These are phyloP conservation scores for Wallacemonas sp. DNA, from an alignment of 208 protist genomes.

Conservation along the genomic window DNA sequence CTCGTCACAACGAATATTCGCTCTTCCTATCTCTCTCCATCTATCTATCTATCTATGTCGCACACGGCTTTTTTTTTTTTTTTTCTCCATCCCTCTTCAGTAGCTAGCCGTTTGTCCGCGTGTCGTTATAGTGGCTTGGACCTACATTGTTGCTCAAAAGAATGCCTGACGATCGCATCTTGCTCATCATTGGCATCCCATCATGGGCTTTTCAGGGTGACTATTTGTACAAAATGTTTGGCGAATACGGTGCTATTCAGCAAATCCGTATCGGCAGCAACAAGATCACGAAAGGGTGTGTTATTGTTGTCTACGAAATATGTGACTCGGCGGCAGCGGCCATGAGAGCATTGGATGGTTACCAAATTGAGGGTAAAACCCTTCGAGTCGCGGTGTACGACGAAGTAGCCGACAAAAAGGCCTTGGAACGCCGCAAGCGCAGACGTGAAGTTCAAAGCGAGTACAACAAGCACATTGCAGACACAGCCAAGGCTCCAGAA, in stretches of 20 bases:
- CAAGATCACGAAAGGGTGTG: conserved; percentile 71
- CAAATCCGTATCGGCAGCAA: conserved; percentile 73
- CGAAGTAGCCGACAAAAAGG: conserved; percentile 70
- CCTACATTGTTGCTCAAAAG: no score
- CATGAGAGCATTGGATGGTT: conserved; percentile 67
- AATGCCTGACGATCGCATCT: conserved; percentile 85
- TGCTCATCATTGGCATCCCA: conserved; percentile 83
- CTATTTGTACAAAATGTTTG: conserved; percentile 85
- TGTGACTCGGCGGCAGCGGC: conserved; percentile 77
- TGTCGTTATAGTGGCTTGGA: no score
- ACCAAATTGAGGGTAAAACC: conserved; percentile 61
- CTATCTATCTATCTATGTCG: background rate
- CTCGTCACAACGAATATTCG: no score
- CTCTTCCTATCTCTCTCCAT: background rate
- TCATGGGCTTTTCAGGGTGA: conserved; percentile 68
- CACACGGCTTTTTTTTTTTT: background rate
- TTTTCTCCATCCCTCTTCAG: background rate
- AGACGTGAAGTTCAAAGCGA: conserved; percentile 73
- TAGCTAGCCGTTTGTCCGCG: no score
- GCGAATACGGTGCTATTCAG: conserved; percentile 78
- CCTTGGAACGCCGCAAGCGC: conserved; percentile 75
- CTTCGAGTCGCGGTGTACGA: conserved; percentile 86
- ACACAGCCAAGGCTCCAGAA: conserved; percentile 21
- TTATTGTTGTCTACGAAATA: conserved; percentile 86
- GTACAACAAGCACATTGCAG: conserved; percentile 76